Percentiles rank a stretch among this genome's conserved stretches.
Conservation (phyloP, 257 asterid species). For the Linaria vulgaris region DNA sequence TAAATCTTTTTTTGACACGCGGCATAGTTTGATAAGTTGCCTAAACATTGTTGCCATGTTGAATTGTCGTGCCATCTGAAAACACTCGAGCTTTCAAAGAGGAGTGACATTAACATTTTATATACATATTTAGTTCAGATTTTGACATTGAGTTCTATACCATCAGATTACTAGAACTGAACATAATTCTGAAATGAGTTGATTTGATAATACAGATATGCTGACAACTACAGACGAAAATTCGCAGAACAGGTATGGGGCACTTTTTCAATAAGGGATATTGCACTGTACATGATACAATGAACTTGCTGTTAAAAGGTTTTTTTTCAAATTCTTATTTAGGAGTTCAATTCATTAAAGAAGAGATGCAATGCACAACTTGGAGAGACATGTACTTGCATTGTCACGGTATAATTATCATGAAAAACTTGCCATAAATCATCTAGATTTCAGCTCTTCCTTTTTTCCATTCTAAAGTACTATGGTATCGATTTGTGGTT, state of each 20-base stretch:
- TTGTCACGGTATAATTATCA: conserved; percentile 44
- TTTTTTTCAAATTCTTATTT: background rate
- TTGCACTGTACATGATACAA: background rate
- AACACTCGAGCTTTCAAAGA: no score
- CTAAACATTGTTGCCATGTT: no score
- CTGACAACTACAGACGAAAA: conserved; percentile 45
- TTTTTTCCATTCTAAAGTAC: background rate
- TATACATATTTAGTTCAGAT: background rate
- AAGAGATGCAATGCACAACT: conserved; percentile 52
- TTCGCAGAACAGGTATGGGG: conserved; percentile 66
- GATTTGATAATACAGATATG: conserved; percentile 56
- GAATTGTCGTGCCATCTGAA: no score
- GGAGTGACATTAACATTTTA: no score
- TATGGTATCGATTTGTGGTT: background rate
- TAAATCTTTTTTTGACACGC: no score
- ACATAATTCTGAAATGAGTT: no score
- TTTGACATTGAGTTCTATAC: no score
- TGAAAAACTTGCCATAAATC: background rate
- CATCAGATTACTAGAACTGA: no score
- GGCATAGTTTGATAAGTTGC: no score
- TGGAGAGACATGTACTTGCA: conserved; percentile 60
- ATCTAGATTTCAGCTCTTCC: no score
- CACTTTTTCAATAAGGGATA: background rate
- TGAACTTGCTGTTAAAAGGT: background rate
- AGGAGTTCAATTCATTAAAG: conserved; percentile 64